These are phyloP conservation scores for Talaromyces islandicus DNA, from an alignment of 2,329 filamentous ascomycete species.

Conservation along the genomic window DNA sequence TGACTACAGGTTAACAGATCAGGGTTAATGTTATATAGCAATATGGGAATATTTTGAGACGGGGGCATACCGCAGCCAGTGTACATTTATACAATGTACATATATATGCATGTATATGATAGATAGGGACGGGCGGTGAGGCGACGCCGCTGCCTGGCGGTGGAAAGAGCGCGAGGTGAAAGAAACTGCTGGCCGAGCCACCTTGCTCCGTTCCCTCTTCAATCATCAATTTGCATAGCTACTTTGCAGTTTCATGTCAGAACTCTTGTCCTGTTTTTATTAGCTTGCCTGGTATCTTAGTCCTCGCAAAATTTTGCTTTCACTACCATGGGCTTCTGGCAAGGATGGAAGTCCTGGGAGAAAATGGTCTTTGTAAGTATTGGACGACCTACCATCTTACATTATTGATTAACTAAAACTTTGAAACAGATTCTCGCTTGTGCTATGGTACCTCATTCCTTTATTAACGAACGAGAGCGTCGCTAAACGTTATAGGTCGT, in stretches of 20 bases:
- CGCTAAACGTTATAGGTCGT: conserved; percentile 37
- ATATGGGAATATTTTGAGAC: background rate
- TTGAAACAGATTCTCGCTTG: conserved; percentile 61
- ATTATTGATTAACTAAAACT: conserved; percentile 12
- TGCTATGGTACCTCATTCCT: conserved; percentile 51
- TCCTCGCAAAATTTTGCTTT: background rate
- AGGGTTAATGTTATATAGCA: background rate
- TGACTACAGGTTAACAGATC: background rate
- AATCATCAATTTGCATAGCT: background rate
- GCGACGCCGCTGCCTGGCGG: background rate
- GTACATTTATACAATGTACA: background rate
- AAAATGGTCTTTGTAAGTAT: conserved; percentile 77
- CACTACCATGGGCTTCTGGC: conserved; percentile 50
- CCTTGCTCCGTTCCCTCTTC: background rate
- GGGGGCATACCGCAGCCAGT: background rate
- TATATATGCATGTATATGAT: background rate
- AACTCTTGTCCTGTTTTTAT: background rate
- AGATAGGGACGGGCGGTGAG: background rate
- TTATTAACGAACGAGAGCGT: background rate
- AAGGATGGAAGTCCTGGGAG: conserved; percentile 74
- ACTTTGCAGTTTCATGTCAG: background rate
- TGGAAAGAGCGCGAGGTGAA: background rate
- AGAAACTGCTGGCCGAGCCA: background rate
- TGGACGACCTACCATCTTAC: background rate
- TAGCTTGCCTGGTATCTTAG: background rate